Evolutionary conservation across 345 rosid species (phyloP).

Genomic region (Pistacia vera): DNA sequence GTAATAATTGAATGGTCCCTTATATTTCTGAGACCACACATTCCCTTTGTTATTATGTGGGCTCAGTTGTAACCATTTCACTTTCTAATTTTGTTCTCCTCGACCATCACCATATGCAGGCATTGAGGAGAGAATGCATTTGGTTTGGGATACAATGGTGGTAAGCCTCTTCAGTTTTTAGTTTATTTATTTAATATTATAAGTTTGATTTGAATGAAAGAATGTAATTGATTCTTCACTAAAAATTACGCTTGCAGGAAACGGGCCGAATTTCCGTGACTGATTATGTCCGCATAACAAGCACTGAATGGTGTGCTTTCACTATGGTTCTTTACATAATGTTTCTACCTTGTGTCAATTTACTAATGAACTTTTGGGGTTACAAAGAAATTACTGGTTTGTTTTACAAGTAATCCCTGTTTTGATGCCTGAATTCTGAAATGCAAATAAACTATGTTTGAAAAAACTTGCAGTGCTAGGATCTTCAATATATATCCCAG

Average conservation of each 20-base stretch:
- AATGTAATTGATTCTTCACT: not conserved
- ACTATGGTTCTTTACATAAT: not conserved
- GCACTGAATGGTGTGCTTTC: conserved; percentile 73
- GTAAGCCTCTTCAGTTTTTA: conserved; percentile 44
- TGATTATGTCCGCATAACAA: conserved; percentile 74
- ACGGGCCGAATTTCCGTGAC: conserved; percentile 74
- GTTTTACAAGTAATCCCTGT: not conserved
- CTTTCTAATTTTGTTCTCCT: conserved; percentile 8
- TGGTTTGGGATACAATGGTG: conserved; percentile 96
- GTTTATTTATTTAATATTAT: conserved; percentile 4
- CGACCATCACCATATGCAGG: conserved; percentile 44
- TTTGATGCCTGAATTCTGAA: not conserved
- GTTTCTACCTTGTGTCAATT: conserved; percentile 4
- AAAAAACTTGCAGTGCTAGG: conserved; percentile 62
- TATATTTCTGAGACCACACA: conserved; percentile 13
- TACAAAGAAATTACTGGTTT: not conserved
- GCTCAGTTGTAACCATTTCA: conserved; percentile 8
- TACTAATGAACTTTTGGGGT: not conserved
- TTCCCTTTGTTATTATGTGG: not conserved
- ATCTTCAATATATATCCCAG: conserved; percentile 92
- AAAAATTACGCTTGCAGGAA: conserved; percentile 44
- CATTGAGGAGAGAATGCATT: conserved; percentile 98
- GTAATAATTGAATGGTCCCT: conserved; percentile 41
- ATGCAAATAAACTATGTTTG: not conserved
- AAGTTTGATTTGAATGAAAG: not conserved